These are phyloP conservation scores for Orobanche coerulescens DNA, from an alignment of 257 asterid genomes.

Conservation along the genomic window DNA sequence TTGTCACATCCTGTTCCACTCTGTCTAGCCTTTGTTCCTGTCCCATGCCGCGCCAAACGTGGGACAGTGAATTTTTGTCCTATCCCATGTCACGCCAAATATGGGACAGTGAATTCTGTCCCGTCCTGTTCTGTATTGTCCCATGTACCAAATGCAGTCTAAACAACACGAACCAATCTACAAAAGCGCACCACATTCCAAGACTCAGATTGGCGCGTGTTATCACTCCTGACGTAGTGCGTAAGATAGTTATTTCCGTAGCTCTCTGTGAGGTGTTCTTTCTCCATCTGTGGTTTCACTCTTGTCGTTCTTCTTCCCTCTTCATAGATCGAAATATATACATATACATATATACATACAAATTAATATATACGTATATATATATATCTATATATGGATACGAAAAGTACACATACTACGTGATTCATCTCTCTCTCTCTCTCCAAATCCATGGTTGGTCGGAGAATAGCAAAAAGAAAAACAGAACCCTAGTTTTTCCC, in stretches of 20 bases:
- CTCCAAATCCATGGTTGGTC: conserved; percentile 26
- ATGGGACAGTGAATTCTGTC: no score
- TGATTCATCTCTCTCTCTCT: conserved; percentile 1
- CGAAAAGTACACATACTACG: conserved; percentile 9
- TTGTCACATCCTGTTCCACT: no score
- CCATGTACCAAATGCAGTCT: no score
- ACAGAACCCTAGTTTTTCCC: conserved; percentile 25
- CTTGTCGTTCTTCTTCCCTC: conserved; percentile 13
- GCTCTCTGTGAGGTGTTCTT: conserved; percentile 27
- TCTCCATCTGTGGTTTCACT: conserved; percentile 25
- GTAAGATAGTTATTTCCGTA: conserved; percentile 8
- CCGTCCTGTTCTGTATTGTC: no score
- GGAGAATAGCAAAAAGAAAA: conserved; percentile 27
- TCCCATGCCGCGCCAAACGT: no score
- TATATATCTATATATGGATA: conserved; percentile 8
- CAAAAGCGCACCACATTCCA: not conserved
- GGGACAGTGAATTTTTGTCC: no score
- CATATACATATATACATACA: conserved; percentile 8
- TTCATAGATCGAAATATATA: conserved; percentile 18
- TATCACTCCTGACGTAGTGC: not conserved
- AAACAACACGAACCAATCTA: conserved; percentile 10
- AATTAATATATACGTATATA: conserved; percentile 5
- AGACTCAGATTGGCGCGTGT: conserved; percentile 15
- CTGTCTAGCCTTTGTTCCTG: no score
- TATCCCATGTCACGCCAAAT: no score